These are phyloP conservation scores for Macrolepiota dolichaula DNA, from an alignment of 768 basidiomycete genomes.

Conservation along the genomic window DNA sequence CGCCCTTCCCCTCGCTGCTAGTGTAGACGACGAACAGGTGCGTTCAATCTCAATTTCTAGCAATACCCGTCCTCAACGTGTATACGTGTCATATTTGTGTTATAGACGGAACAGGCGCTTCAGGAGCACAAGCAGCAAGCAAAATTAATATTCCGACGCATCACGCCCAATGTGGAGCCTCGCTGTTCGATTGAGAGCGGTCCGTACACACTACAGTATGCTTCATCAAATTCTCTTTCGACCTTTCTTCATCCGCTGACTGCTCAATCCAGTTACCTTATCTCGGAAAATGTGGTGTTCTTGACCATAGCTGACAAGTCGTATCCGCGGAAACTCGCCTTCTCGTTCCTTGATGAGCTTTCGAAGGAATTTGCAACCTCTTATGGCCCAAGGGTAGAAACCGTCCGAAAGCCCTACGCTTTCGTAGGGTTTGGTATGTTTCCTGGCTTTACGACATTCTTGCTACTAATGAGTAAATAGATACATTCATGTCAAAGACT, in stretches of 20 bases:
- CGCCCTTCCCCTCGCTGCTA: conserved; percentile 89
- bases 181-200: conserved; percentile 97
- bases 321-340: conserved; percentile 94
- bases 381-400: conserved; percentile 92
- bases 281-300: conserved; percentile 91
- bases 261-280: conserved; percentile 73
- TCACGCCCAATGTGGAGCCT: conserved; percentile 92
- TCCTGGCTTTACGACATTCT: not conserved
- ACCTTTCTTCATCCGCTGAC: conserved; percentile 3
- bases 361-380: conserved; percentile 93
- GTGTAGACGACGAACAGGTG: conserved; percentile 97
- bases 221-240: conserved; percentile 16
- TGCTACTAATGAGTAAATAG: conserved; percentile 35
- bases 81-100: conserved; percentile 23
- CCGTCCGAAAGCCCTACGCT: conserved; percentile 94
- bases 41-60: conserved; percentile 16
- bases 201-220: conserved; percentile 93
- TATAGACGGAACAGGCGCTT: conserved; percentile 86
- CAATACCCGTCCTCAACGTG: conserved; percentile 16
- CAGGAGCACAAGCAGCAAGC: conserved; percentile 99
- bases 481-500: conserved; percentile 99
- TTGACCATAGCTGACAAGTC: conserved; percentile 95
- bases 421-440: conserved; percentile 94
- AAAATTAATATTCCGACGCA: conserved; percentile 92
- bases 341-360: conserved; percentile 95